Evolutionary conservation across 768 basidiomycete species (phyloP), one percentile per base, ranked within the genome.

Genomic region (Boletus edulis): DNA sequence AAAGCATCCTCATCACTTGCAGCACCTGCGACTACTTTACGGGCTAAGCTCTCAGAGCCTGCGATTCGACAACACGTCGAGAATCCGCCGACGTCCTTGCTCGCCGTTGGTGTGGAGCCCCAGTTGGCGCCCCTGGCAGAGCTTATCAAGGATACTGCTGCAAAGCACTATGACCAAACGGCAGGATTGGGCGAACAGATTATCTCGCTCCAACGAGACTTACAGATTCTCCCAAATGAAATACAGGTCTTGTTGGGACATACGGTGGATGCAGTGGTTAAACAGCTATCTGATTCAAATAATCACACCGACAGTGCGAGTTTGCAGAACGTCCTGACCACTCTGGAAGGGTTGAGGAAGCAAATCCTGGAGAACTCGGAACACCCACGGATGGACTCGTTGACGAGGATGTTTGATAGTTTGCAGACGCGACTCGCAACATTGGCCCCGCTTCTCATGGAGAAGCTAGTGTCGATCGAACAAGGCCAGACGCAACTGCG

Each of bases 361-460:
- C 62, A 60, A 31, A 39, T 56, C 7, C 42, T 45, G 15, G 45
- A 49, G 17, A 52, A 46, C n/a, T 54, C 55, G 18, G 54, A 55
- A 42, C 32, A 51, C 14, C 37, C 55, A 13, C 58, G 54, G 22
- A 46, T 64, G 38, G 59, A 68, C 17, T 56, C 54, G 6, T 61
- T 77, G 7, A 50, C 68, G 29, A 66, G 60, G 34, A 72, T 72
- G 51, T 59, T 81, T 38, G 76, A 74, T 29, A 76, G 70, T 15
- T 66, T 82, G 40, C 70, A 73, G 48, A 49, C 52, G 3, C 74
- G 73, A n/a, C 60, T 85, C 49, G 70, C 68, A 13, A 62, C 63
- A 9, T 68, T 77, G 35, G 64, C 78, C 35, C 73, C 76, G 12
- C 54, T 67, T 7, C 59, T 81, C 37, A 52, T 72, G 24, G 67